Base-by-base conservation (phyloP, 169 alveolate genomes). In the Eimeria acervulina region DNA sequence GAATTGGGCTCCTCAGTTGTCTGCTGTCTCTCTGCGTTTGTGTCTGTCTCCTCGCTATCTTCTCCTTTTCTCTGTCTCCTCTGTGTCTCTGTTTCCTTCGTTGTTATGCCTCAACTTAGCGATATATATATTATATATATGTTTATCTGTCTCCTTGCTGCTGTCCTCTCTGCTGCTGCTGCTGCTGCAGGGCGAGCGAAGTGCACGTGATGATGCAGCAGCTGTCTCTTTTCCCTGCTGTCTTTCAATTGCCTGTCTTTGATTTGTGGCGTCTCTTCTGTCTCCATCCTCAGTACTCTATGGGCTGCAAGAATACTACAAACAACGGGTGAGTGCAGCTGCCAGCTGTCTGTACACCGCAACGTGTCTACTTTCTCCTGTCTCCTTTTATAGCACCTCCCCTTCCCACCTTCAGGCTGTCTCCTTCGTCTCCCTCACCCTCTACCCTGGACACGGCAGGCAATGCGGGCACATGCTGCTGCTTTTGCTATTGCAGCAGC, bases 171-270 rank as follows among this genome's bases (percentile, higher is more conserved):
- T 76, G 74, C 78, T 28, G 52, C 40, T 88, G 44, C 74, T 63
- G 74, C 74, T 68, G 80, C 80, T 66, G 52, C 81, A 90, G 95
- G 80, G 78, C 88, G 15, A 68, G 95, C 78, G 95, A 90, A 40
- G 26, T 90, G n/a, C 89, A 90, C 31, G 95, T 90, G 5, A n/a
- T 90, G 51, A 68, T 90, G 76, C 76, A 72, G 89, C 80, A 74
- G 61, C 95, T 90, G 28, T 42, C 90, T 17, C 44, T 23, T 6
- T 90, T 80, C 89, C 95, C 95, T 13, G 28, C 72, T 40, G 33
- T 42, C 40, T 19, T 12, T 38, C 72, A 80, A 80, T 36, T 90
- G 95, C 90, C 95, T n/a, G 95, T 90, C 52, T 44, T 90, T 72
- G 95, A 90, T 42, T n/a, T 70, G 44, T 90, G 95, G 95, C 88